Percentiles rank a stretch among this genome's conserved stretches.
Evolutionary conservation across 208 protist genomes (phyloP).

Genomic region (Leishmania aethiopica): DNA sequence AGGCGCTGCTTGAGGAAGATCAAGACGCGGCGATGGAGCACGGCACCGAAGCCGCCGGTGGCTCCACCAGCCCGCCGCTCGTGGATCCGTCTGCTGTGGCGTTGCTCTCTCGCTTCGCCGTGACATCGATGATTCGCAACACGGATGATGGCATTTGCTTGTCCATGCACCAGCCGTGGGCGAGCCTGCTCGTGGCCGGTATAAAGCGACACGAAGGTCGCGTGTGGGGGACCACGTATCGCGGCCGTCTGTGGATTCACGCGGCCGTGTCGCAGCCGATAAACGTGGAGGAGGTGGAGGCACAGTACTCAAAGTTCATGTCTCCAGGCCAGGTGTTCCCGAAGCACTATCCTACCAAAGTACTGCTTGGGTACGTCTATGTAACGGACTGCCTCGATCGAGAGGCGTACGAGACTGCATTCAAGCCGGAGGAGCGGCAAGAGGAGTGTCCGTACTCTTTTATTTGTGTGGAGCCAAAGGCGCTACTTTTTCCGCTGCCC

Average conservation of each 20-base stretch:
- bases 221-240: conserved; percentile 81
- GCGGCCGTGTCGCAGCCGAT: conserved; percentile 64
- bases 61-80: conserved; percentile 12
- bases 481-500: conserved; percentile 83
- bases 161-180: conserved; percentile 95
- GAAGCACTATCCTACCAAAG: conserved; percentile 87
- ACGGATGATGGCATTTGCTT: conserved; percentile 87
- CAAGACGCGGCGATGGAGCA: conserved; percentile 14
- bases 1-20: conserved; percentile 27
- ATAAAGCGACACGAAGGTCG: conserved; percentile 94
- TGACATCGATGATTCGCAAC: conserved; percentile 59
- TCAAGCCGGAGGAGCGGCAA: conserved; percentile 70
- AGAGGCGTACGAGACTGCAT: conserved; percentile 57
- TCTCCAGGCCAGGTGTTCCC: conserved; percentile 62
- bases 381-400: conserved; percentile 76
- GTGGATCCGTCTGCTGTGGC: conserved; percentile 9
- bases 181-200: conserved; percentile 86
- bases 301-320: conserved; percentile 72
- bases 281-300: conserved; percentile 76
- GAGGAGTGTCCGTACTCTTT: conserved; percentile 86
- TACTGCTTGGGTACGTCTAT: conserved; percentile 92
- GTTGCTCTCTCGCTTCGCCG: conserved; percentile 35
- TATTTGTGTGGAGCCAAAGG: conserved; percentile 81
- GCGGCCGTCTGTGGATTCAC: conserved; percentile 94
- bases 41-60: conserved; percentile 3